Conservation (phyloP, 2,329 filamentous ascomycete genomes). For the Fusarium pseudocircinatum region DNA sequence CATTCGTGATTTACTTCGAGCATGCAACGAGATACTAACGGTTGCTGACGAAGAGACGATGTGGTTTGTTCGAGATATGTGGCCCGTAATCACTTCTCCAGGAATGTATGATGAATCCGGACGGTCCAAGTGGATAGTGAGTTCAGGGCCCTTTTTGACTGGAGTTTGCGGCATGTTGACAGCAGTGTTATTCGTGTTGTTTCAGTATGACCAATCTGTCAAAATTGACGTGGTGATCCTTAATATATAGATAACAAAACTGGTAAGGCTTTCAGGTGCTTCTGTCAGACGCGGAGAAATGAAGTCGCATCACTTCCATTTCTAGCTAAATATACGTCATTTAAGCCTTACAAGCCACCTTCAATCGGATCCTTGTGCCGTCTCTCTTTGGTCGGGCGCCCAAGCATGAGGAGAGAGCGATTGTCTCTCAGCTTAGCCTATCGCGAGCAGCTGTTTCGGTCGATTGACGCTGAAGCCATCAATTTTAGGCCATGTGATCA, state of each 20-base stretch:
- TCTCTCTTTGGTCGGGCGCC: neutral
- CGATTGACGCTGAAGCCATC: neutral
- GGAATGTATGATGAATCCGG: neutral
- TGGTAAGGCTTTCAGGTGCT: neutral
- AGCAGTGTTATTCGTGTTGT: accelerated
- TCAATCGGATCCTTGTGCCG: neutral
- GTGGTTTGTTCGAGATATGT: neutral
- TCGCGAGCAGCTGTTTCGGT: no score
- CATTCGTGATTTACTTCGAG: neutral
- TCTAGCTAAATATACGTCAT: neutral
- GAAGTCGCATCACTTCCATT: neutral
- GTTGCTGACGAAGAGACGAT: neutral
- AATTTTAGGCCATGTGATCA: no score
- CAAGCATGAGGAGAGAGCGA: neutral
- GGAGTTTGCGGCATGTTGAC: neutral
- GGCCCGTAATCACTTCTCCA: neutral
- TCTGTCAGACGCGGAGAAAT: neutral
- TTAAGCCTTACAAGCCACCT: neutral
- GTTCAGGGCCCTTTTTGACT: neutral
- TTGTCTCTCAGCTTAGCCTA: no score
- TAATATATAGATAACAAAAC: no score
- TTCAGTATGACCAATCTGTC: neutral
- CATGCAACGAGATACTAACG: neutral
- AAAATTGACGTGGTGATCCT: accelerated
- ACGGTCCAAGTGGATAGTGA: neutral